Base-by-base conservation (phyloP, 2,329 filamentous ascomycete species). In the Aspergillus udagawae region DNA sequence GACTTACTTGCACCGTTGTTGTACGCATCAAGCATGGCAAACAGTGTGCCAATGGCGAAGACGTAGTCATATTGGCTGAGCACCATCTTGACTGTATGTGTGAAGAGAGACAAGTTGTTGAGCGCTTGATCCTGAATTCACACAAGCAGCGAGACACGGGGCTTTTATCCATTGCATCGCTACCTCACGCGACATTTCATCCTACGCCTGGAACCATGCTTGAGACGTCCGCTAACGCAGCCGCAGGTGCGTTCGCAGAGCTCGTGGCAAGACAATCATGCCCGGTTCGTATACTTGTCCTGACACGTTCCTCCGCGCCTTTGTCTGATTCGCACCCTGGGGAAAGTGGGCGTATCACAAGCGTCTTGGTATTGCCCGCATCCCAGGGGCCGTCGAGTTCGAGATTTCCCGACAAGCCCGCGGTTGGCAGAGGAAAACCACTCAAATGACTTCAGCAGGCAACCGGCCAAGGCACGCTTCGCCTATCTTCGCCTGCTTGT, bases 1-100 rank as follows among this genome's bases (percentile, higher is more conserved):
- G 21, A 83, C 86, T 76, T 77, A 90, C 87, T 90, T 67, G 88
- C 88, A 73, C 88, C 88, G 73, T 90, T 91, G 82, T 91, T 91
- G 82, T 80, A 90, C 60, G 88, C 88, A 76, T 91, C 88, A 51
- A 91, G 84, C 73, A 90, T 75, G 77, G 88, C 87, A 81, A 91
- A 90, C 67, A 86, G 77, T 27, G 87, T 90, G 84, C 88, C 88
- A 65, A 91, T 86, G 77, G 79, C 88, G 71, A 91, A 90, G 69
- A 91, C 74, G 73, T 91, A 90, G 66, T 82, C 84, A 73, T 88
- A 90, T 65, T 86, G 72, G 67, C 82, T 71, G 65, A 88, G 80
- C 67, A 75, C 74, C 82, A 85, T 86, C 62, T 76, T 83, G 76
- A 65, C 49, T 38, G 55, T 29, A 20, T 32, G 21, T 17, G 44